Percentiles rank a stretch among this genome's conserved stretches.
phyloP scores from a whole-genome alignment of 148 eudicot species.

The Vaccinium vitisidaea region DNA sequence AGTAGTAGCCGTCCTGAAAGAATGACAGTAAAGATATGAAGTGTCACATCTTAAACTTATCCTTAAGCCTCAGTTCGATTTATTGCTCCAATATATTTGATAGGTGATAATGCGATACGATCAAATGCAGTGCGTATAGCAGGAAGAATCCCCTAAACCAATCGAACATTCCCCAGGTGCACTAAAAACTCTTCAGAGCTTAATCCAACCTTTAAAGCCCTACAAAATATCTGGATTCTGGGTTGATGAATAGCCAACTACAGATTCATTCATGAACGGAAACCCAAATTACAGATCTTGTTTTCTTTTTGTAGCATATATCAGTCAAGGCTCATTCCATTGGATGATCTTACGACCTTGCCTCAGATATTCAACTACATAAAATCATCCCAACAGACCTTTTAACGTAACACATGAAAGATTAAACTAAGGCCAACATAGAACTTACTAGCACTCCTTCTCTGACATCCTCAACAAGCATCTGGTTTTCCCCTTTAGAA shows the following conservation, averaged over 20 bases:
- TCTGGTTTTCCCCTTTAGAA: slow-evolving; percentile 71
- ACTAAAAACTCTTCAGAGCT: background rate
- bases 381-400: background rate
- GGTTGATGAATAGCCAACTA: background rate
- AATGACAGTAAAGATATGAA: background rate
- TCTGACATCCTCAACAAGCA: slow-evolving; percentile 93
- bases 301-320: background rate
- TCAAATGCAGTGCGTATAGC: background rate
- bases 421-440: slow-evolving; percentile 3
- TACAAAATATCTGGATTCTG: background rate
- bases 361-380: background rate
- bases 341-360: background rate
- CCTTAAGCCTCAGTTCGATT: background rate
- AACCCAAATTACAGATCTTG: background rate
- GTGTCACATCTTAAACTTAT: background rate
- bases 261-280: background rate
- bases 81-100: background rate
- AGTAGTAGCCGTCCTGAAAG: background rate
- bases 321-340: background rate
- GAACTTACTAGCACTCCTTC: slow-evolving; percentile 92
- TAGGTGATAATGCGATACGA: background rate
- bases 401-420: slow-evolving; percentile 1
- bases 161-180: background rate
- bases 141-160: slow-evolving; percentile 2
- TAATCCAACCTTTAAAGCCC: background rate